These are phyloP conservation scores for Penicillium canescens DNA, from an alignment of 495 filamentous ascomycete species.

Conservation along the genomic window DNA sequence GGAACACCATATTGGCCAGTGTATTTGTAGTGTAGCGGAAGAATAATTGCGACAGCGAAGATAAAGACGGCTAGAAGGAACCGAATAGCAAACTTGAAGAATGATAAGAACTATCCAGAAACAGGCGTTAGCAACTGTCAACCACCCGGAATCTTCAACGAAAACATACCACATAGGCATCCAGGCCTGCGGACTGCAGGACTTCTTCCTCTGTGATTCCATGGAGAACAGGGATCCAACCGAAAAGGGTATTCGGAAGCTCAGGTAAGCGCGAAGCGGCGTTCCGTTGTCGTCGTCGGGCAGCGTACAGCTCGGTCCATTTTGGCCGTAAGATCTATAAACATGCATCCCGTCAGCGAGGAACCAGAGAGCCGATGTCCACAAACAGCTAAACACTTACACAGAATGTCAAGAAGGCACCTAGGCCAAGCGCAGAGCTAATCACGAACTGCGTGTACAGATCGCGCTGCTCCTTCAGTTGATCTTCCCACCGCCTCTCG, in stretches of 20 bases:
- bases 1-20: constrained; percentile 48
- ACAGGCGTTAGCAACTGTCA: constrained; percentile 3
- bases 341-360: not conserved
- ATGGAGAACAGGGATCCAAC: constrained; percentile 93
- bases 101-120: constrained; percentile 71
- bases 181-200: constrained; percentile 85
- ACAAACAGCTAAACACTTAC: constrained; percentile 34
- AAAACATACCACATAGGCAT: constrained; percentile 83
- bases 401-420: constrained; percentile 65
- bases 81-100: constrained; percentile 91
- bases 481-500: constrained; percentile 32
- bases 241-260: constrained; percentile 83
- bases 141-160: not conserved
- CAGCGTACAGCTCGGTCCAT: constrained; percentile 92
- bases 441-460: constrained; percentile 59
- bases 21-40: constrained; percentile 78
- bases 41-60: constrained; percentile 76
- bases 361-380: not conserved
- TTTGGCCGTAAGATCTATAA: constrained; percentile 74
- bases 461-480: constrained; percentile 48
- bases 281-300: constrained; percentile 70
- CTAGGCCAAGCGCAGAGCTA: constrained; percentile 55
- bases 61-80: constrained; percentile 77
- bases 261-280: constrained; percentile 75
- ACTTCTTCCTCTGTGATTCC: constrained; percentile 85